Conservation (phyloP, 371 early-diverging fungal species). For the Lichtheimia corymbifera region DNA sequence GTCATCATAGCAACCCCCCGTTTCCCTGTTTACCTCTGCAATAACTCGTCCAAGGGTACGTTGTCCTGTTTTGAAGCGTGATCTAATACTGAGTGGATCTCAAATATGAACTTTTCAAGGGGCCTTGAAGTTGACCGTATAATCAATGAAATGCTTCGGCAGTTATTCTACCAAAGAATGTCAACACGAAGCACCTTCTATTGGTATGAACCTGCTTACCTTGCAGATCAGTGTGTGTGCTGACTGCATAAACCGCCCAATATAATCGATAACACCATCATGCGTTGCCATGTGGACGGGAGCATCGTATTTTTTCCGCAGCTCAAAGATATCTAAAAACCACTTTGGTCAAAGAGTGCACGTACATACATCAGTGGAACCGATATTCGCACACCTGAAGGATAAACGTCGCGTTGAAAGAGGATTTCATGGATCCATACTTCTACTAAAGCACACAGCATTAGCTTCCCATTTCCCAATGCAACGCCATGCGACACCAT, state of each 20-base stretch:
- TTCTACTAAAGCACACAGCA: slow-evolving; percentile 33
- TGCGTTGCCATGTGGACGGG: slow-evolving; percentile 52
- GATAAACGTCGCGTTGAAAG: slow-evolving; percentile 54
- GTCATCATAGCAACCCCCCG: no score
- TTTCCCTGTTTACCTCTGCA: not conserved
- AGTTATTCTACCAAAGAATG: slow-evolving; percentile 30
- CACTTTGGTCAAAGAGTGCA: not conserved
- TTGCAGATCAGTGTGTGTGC: slow-evolving; percentile 36
- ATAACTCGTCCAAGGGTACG: slow-evolving; percentile 11
- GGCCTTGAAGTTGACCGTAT: slow-evolving; percentile 13
- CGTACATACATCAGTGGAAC: no score
- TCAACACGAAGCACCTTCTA: not conserved
- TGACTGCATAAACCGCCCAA: slow-evolving; percentile 45
- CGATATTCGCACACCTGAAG: slow-evolving; percentile 30
- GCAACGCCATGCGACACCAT: not conserved
- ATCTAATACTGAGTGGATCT: slow-evolving; percentile 34
- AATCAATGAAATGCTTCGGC: slow-evolving; percentile 42
- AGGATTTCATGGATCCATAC: slow-evolving; percentile 61
- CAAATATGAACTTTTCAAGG: slow-evolving; percentile 57
- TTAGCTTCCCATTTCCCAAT: no score
- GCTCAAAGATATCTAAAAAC: slow-evolving; percentile 37
- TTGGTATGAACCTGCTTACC: slow-evolving; percentile 11
- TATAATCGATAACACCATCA: slow-evolving; percentile 44
- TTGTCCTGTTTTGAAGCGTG: slow-evolving; percentile 6
- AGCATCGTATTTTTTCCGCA: slow-evolving; percentile 50